These are phyloP conservation scores for Paecilomyces sp. DNA, from an alignment of 2,329 filamentous ascomycete species.

Conservation along the genomic window DNA sequence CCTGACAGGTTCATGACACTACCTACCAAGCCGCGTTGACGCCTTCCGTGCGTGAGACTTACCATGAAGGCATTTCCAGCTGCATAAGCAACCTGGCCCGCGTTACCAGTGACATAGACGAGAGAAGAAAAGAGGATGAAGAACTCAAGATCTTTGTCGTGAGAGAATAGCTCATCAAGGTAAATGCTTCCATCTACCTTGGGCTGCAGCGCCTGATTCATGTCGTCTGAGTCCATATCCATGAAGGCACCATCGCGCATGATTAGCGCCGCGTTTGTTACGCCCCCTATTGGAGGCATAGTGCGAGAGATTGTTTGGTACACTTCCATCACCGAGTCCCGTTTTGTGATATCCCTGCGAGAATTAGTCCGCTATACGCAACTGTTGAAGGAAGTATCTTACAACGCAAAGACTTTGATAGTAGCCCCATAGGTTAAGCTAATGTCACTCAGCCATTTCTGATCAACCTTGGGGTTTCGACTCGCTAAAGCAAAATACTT, in stretches of 20 bases:
- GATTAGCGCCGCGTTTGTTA: slow-evolving; percentile 17
- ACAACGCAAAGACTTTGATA: slow-evolving; percentile 2
- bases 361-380: background rate
- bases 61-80: slow-evolving; percentile 35
- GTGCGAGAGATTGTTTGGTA: slow-evolving; percentile 6
- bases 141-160: slow-evolving; percentile 15
- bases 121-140: slow-evolving; percentile 37
- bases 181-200: slow-evolving; percentile 13
- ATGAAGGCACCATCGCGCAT: slow-evolving; percentile 12
- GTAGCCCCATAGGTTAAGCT: background rate
- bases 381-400: background rate
- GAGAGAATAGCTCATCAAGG: slow-evolving; percentile 10
- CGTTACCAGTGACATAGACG: slow-evolving; percentile 26
- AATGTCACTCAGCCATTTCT: slow-evolving; percentile 4
- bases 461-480: slow-evolving; percentile 7
- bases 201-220: slow-evolving; percentile 6
- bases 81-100: slow-evolving; percentile 32
- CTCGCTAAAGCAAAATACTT: slow-evolving; percentile 7
- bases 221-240: slow-evolving; percentile 4
- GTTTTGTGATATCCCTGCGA: slow-evolving; percentile 11
- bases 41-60: slow-evolving; percentile 14
- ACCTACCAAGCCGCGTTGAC: slow-evolving; percentile 11
- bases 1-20: slow-evolving; percentile 14
- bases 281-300: slow-evolving; percentile 17
- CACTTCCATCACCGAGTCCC: slow-evolving; percentile 1